Evolutionary conservation across 768 basidiomycete genomes (phyloP).

Genomic region (Rhizopogon roseolus): DNA sequence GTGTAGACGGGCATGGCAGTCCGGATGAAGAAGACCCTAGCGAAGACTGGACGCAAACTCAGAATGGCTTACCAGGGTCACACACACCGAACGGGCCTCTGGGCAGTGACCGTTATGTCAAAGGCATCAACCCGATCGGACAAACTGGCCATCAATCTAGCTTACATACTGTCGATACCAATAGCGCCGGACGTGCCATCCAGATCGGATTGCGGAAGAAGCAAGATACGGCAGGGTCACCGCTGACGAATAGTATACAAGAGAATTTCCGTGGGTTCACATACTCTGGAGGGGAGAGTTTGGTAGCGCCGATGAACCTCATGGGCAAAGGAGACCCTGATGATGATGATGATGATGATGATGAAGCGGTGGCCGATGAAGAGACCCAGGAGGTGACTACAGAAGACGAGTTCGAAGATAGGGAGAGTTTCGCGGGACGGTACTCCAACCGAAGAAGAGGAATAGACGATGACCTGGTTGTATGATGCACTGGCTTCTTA

Average conservation of each 20-base stretch:
- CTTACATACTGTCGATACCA: conserved; percentile 12
- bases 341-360: conserved; percentile 24
- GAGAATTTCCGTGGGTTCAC: conserved; percentile 97
- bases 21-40: conserved; percentile 64
- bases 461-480: conserved; percentile 28
- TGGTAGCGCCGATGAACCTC: conserved; percentile 41
- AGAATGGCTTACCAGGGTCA: conserved; percentile 30
- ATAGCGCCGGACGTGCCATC: conserved; percentile 30
- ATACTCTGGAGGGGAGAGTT: conserved; percentile 71
- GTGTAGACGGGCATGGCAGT: conserved; percentile 38
- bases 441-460: conserved; percentile 58
- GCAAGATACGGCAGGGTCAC: conserved; percentile 47
- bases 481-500: conserved; percentile 15
- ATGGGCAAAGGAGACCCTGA: conserved; percentile 25
- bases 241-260: conserved; percentile 88
- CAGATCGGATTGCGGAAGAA: conserved; percentile 48
- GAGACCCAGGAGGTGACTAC: conserved; percentile 47
- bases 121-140: conserved; percentile 9
- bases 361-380: conserved; percentile 45
- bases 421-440: conserved; percentile 57
- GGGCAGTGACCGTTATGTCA: conserved; percentile 47
- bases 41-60: conserved; percentile 47
- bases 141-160: neutral
- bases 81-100: conserved; percentile 78
- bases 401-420: conserved; percentile 77